Percentiles rank a stretch among this genome's conserved stretches.
Conservation (phyloP, 768 basidiomycete genomes). For the Leccinum boreale region DNA sequence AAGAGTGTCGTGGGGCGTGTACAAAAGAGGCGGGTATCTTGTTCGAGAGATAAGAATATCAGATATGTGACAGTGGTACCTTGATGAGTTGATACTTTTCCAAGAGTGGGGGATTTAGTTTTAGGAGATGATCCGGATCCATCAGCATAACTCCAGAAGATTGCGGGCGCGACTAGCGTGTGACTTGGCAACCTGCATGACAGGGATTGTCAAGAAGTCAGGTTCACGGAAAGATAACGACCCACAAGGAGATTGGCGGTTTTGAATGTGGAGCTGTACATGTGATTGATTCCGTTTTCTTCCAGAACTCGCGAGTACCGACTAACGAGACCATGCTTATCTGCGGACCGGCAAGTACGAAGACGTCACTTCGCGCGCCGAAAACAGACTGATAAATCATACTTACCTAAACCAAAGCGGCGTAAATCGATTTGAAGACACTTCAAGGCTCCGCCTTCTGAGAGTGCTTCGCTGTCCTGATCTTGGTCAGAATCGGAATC, state of each 20-base stretch:
- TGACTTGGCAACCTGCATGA: constrained; percentile 50
- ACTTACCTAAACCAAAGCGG: constrained; percentile 65
- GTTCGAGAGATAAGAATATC: constrained; percentile 11
- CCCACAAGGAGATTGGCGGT: constrained; percentile 73
- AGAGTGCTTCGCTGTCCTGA: constrained; percentile 30
- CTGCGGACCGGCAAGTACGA: constrained; percentile 33
- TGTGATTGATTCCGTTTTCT: constrained; percentile 72
- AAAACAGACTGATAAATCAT: background rate
- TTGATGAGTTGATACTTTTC: constrained; percentile 1
- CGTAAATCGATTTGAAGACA: constrained; percentile 76
- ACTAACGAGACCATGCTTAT: constrained; percentile 76
- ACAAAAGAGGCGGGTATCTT: constrained; percentile 16
- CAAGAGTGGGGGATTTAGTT: background rate
- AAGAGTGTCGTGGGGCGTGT: background rate
- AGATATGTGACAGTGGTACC: background rate
- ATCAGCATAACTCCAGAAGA: constrained; percentile 56
- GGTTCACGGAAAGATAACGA: constrained; percentile 14
- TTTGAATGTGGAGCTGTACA: constrained; percentile 83
- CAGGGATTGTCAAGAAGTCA: background rate
- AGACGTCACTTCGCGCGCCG: constrained; percentile 1
- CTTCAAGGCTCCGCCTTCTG: constrained; percentile 44
- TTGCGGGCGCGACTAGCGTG: constrained; percentile 55
- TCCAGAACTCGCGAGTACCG: constrained; percentile 73
- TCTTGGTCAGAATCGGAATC: constrained; percentile 40
- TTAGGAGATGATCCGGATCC: background rate